A percentile compares a stretch with the other conserved stretches of the same genome.
phyloP scores from a whole-genome alignment of 2,329 filamentous ascomycete species.

The Stagonosporopsis vannaccii region DNA sequence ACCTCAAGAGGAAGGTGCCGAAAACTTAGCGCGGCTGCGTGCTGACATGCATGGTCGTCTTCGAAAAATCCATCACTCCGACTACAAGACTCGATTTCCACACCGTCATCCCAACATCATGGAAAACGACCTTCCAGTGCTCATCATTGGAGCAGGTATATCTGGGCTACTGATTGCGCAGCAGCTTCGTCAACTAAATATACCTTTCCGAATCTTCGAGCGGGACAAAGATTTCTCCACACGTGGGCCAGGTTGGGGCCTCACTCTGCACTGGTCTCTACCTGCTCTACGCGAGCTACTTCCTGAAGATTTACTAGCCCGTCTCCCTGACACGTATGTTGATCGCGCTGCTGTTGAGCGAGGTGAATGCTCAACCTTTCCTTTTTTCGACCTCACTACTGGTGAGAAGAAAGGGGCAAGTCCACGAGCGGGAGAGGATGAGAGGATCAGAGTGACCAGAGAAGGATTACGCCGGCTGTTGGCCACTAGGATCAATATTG shows the following conservation, averaged over 20 bases:
- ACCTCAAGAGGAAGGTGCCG: slow-evolving; percentile 9
- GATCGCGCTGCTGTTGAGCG: slow-evolving; percentile 21
- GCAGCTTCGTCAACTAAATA: slow-evolving; percentile 24
- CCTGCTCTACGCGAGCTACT: slow-evolving; percentile 18
- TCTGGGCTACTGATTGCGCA: slow-evolving; percentile 34
- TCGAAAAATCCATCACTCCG: not conserved
- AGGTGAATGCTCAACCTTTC: slow-evolving; percentile 16
- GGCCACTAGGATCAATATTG: slow-evolving; percentile 16
- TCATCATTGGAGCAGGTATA: slow-evolving; percentile 36
- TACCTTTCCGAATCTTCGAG: slow-evolving; percentile 33
- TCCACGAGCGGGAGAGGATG: slow-evolving; percentile 8
- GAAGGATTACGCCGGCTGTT: slow-evolving; percentile 15
- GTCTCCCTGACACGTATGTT: slow-evolving; percentile 20
- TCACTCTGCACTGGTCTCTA: slow-evolving; percentile 25
- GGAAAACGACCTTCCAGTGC: slow-evolving; percentile 15
- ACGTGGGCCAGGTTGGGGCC: slow-evolving; percentile 30
- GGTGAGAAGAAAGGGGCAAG: slow-evolving; percentile 10
- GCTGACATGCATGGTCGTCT: slow-evolving; percentile 1
- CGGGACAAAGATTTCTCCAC: slow-evolving; percentile 22
- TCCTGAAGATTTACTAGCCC: slow-evolving; percentile 5
- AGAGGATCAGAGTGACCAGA: slow-evolving; percentile 19
- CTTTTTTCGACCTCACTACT: slow-evolving; percentile 24
- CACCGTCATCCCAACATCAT: not conserved
- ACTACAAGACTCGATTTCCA: not conserved
- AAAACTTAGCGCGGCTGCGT: slow-evolving; percentile 5